These are phyloP conservation scores for Erythrobasidium yunnanense DNA, from an alignment of 768 basidiomycete species.

Conservation along the genomic window DNA sequence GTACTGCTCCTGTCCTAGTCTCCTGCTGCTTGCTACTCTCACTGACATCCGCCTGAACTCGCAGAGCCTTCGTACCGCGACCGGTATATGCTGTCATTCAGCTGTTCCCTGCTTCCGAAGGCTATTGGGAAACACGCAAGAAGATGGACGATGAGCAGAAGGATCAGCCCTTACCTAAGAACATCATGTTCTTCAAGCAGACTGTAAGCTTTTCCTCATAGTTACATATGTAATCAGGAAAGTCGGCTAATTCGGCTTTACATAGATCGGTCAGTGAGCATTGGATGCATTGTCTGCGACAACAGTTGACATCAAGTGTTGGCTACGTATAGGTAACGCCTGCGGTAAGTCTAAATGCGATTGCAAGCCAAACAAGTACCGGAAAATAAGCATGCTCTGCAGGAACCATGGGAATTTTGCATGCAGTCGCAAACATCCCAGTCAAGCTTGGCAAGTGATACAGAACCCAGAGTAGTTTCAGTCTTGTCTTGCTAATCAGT, in stretches of 20 bases:
- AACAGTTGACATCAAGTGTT: neutral
- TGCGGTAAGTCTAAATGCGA: conserved; percentile 47
- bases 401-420: conserved; percentile 25
- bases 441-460: neutral
- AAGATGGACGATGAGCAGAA: conserved; percentile 54
- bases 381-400: neutral
- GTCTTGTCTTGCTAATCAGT: neutral
- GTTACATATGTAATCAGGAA: neutral
- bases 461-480: neutral
- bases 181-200: conserved; percentile 77
- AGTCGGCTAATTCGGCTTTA: neutral
- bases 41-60: neutral
- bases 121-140: conserved; percentile 47
- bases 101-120: conserved; percentile 61
- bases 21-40: neutral
- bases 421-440: conserved; percentile 13
- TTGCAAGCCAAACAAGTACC: neutral
- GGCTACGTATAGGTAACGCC: conserved; percentile 5
- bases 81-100: conserved; percentile 75
- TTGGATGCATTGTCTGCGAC: too few relatives aligned
- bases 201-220: conserved; percentile 38
- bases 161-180: conserved; percentile 48
- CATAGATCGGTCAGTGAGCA: neutral
- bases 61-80: conserved; percentile 50
- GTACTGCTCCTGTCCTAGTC: neutral